Evolutionary conservation across 805 yeast species (phyloP).

Genomic region (Lipomyces orientalis): DNA sequence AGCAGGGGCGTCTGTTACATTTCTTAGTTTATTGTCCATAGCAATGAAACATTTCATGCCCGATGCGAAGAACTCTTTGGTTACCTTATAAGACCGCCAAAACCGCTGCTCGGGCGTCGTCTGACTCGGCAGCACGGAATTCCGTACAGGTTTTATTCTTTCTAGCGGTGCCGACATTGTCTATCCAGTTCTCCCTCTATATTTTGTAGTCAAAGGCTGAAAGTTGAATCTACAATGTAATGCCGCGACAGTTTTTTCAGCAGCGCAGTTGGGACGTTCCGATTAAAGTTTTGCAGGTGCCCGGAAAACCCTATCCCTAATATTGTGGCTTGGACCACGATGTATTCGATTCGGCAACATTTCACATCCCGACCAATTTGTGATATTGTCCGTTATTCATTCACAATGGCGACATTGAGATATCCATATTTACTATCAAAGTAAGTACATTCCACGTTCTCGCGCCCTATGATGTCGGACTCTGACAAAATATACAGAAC

Average conservation of each 20-base stretch:
- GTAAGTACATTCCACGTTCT: slow-evolving; percentile 10
- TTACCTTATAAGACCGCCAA: slow-evolving; percentile 78
- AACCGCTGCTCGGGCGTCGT: slow-evolving; percentile 92
- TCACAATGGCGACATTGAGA: slow-evolving; percentile 11
- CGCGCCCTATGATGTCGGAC: background rate
- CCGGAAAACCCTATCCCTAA: no score
- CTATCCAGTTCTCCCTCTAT: background rate
- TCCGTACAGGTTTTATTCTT: slow-evolving; percentile 67
- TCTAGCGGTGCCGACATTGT: slow-evolving; percentile 76
- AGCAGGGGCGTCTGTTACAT: slow-evolving; percentile 69
- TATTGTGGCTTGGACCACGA: no score
- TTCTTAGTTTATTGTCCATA: background rate
- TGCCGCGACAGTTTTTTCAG: background rate
- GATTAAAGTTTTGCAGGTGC: no score
- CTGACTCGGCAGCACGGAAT: slow-evolving; percentile 78
- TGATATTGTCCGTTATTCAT: background rate
- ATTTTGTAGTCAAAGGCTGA: background rate
- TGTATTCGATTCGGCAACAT: background rate
- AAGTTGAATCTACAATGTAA: background rate
- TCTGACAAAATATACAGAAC: slow-evolving; percentile 6
- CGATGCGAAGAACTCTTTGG: background rate
- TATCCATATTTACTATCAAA: slow-evolving; percentile 39
- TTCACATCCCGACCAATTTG: background rate
- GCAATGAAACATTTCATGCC: background rate
- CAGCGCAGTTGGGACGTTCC: background rate